Base-by-base conservation (phyloP, 1,284 basidiomycete genomes). In the Naganishia sp. region DNA sequence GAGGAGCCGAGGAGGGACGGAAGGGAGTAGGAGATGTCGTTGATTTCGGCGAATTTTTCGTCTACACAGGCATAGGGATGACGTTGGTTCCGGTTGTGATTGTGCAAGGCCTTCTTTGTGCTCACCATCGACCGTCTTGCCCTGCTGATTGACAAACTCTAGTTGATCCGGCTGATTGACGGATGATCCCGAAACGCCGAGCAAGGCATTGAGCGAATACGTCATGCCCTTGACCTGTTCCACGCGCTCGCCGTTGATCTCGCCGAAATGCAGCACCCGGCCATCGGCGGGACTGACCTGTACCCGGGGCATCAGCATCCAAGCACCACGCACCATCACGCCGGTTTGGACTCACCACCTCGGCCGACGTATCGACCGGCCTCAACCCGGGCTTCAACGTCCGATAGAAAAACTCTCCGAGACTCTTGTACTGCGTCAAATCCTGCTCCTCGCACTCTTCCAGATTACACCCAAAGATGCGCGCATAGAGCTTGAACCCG, bases 141-240 rank as follows among this genome's bases (percentile, higher is more conserved):
- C 53, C 7, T 66, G 57, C 57, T 60, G 28, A 17, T 54, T 55
- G 51, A 31, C 58, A 18, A 61, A 63, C 15, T 58, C 60, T 15
- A 67, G 41, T 17, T 69, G 56, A 31, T 67, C 58, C 28, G 46
- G 71, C 53, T 57, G 62, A 58, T 50, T 74, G 23, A 74, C 68
- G 2, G 72, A 71, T 23, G 68, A 47, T 5, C 69, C 69, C 21
- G 75, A 71, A 5, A 89, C 85, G 45, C 92, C 92, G 10, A 98
- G 86, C 0, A 99, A 83, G 0, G 94, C 94, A 71, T 95, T 90
- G 28, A 99, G 85, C 7, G 93, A 96, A 75, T 98, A 98, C 0
- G 93, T 98, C 70, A 96, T 88, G 18, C 95, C 95, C 80, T 99
- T 99, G 75, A 99, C 93, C 80, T 98, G 94, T 77, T 97, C 94